phyloP scores from a whole-genome alignment of 208 protist species.

The Wallacemonas collosoma region DNA sequence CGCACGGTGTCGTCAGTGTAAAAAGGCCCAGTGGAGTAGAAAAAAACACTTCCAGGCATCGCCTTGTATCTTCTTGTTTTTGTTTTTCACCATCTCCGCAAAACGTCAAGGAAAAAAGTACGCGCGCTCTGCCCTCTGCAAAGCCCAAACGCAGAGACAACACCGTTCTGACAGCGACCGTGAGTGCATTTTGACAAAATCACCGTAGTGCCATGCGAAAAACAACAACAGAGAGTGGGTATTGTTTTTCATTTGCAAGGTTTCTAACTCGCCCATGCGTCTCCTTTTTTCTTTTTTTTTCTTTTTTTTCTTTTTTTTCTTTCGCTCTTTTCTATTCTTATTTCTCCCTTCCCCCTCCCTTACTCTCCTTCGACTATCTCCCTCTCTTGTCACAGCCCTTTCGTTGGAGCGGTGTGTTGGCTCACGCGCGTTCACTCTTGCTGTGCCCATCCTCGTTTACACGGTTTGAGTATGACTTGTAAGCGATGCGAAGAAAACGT shows the following conservation, averaged over 20 bases:
- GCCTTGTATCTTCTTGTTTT: too few species aligned
- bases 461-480: not conserved
- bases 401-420: not conserved
- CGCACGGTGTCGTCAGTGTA: not conserved
- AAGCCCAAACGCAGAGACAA: not conserved
- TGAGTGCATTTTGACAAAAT: not conserved
- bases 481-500: not conserved
- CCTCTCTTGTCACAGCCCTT: not conserved
- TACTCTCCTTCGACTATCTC: not conserved
- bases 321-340: slow-evolving; percentile 5
- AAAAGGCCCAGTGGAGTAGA: not conserved
- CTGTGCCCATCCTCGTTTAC: not conserved
- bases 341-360: not conserved
- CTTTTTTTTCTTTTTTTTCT: too few species aligned
- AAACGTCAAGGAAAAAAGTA: not conserved
- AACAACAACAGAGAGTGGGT: not conserved
- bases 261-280: not conserved
- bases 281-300: not conserved
- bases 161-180: not conserved
- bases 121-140: not conserved
- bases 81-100: not conserved
- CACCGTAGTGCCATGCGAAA: too few species aligned
- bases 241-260: not conserved
- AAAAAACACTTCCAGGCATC: too few species aligned
- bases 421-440: not conserved